Base-by-base conservation (phyloP, 202 grass and related monocot genomes). In the Brachypodium distachyon region DNA sequence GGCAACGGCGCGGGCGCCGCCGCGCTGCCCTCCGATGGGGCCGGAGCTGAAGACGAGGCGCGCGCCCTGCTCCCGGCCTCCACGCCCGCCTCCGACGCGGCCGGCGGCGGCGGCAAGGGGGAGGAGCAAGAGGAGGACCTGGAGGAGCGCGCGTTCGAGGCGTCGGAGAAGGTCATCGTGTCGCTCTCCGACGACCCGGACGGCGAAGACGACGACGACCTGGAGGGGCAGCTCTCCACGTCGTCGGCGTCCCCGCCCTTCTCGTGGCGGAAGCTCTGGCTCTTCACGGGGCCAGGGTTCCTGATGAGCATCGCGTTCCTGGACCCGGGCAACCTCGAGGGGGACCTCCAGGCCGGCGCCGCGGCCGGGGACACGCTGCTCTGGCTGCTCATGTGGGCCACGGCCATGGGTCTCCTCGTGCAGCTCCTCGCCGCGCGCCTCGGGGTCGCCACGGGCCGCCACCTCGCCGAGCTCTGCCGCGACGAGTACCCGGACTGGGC, bases 301-400 rank as follows among this genome's bases (percentile, higher is more conserved):
- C 76, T 95, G 13, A 95, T 91, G 92, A 89, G 88, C 76, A 95
- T 95, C 64, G 92, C 92, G 39, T 95, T 95, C 87, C 74, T 95
- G 27, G 92, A 95, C 84, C 92, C 88, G 72, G 92, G 92, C 44
- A 95, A 95, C 87, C 81, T 95, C 33, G 92, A 95, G 79, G 92
- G 92, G 19, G 88, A 95, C 82, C 92, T 95, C 53, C 92, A 95
- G 77, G 85, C 88, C 2, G 92, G 92, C 19, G 92, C 92, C 18
- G 79, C 74, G 14, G 92, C 92, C 0, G 92, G 92, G 34, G 81
- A 95, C 83, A 91, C 92, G 68, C 84, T 95, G 54, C 92, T 95
- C n/a, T 95, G 92, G 92, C 46, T 95, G 37, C 88, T 95, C 10
- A 25, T 95, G 28, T 95, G 92, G 92, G 92, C 92, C 57, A 95